Evolutionary conservation across 2,329 filamentous ascomycete species (phyloP).

Genomic region (Pseudogymnoascus sp.): DNA sequence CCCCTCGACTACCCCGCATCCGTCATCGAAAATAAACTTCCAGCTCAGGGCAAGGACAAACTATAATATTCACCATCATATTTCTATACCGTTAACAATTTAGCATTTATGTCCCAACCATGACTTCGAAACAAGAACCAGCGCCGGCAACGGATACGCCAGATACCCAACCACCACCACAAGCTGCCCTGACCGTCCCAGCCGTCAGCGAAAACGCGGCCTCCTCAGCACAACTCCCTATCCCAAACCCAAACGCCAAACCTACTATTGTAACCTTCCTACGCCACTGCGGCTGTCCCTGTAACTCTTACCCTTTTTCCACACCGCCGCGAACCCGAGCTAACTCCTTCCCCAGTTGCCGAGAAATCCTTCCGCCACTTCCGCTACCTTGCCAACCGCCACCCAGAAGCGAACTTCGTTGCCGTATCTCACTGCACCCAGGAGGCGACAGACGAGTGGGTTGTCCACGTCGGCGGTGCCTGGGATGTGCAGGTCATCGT

Average conservation of each 20-base stretch:
- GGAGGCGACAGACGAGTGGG: conserved; percentile 43
- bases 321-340: not conserved
- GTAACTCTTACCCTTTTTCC: conserved; percentile 35
- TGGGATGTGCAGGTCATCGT: conserved; percentile 50
- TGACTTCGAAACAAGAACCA: conserved; percentile 28
- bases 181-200: conserved; percentile 29
- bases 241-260: conserved; percentile 45
- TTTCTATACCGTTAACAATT: not conserved
- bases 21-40: not conserved
- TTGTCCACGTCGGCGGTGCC: conserved; percentile 21
- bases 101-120: conserved; percentile 10
- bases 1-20: conserved; percentile 7
- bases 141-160: conserved; percentile 17
- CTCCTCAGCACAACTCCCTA: conserved; percentile 41
- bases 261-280: conserved; percentile 61
- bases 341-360: conserved; percentile 43
- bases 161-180: conserved; percentile 35
- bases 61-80: not conserved
- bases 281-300: conserved; percentile 68
- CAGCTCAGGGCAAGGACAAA: not conserved
- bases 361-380: conserved; percentile 58
- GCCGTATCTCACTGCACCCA: conserved; percentile 57
- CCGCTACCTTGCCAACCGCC: conserved; percentile 42
- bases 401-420: conserved; percentile 49
- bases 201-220: conserved; percentile 51